Percentiles rank a stretch among this genome's conserved stretches.
phyloP scores from a whole-genome alignment of 108 stramenopile species.

The Aurantiochytrium sp. region DNA sequence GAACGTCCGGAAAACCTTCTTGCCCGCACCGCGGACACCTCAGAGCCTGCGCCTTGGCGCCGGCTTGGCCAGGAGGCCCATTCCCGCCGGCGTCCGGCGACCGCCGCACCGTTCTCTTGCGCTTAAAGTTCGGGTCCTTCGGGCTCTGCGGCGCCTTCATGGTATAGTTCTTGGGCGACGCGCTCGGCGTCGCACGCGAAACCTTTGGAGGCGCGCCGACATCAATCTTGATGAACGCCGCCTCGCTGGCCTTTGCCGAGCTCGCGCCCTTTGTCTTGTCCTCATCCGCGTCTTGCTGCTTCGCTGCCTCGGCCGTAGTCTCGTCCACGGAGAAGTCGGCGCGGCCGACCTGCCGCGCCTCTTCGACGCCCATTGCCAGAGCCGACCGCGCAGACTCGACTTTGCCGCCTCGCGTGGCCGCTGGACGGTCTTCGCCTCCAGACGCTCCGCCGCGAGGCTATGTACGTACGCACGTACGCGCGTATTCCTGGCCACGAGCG shows the following conservation, averaged over 20 bases:
- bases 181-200: background rate
- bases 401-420: too few species aligned
- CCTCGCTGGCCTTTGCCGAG: background rate
- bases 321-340: background rate
- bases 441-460: too few species aligned
- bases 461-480: too few species aligned
- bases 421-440: too few species aligned
- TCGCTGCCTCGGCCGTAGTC: too few species aligned
- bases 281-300: too few species aligned
- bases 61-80: background rate
- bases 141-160: background rate
- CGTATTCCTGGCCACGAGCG: too few species aligned
- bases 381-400: too few species aligned
- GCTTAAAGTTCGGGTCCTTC: background rate
- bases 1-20: background rate
- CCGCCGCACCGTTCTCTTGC: background rate
- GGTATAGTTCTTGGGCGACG: background rate
- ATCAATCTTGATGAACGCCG: background rate
- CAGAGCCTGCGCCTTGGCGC: background rate
- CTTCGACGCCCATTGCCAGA: background rate
- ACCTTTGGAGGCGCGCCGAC: background rate
- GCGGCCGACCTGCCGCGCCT: background rate
- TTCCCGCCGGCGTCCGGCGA: background rate
- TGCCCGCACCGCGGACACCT: background rate
- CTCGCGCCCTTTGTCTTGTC: background rate